Evolutionary conservation across 768 basidiomycete species (phyloP).

Genomic region (Tricholoma furcatifolium): DNA sequence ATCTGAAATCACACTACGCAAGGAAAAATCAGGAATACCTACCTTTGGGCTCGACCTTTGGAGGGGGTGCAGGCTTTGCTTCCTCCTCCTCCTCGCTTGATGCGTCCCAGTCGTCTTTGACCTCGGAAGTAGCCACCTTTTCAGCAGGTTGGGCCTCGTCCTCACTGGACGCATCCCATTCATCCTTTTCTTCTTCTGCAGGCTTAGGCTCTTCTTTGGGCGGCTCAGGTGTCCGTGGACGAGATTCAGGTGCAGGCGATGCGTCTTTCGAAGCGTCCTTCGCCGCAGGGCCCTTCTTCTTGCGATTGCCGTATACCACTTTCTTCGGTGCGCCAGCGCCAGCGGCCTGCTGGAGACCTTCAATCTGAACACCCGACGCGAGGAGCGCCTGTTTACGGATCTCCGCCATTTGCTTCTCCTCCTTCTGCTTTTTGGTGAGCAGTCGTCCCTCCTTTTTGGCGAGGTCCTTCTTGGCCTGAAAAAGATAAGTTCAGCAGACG

Average conservation of each 20-base stretch:
- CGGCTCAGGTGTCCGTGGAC: constrained; percentile 49
- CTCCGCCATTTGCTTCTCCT: constrained; percentile 88
- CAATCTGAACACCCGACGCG: constrained; percentile 85
- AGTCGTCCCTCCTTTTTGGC: constrained; percentile 93
- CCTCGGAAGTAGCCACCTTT: constrained; percentile 17
- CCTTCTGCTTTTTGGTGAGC: constrained; percentile 97
- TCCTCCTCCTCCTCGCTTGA: constrained; percentile 59
- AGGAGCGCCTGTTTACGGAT: constrained; percentile 88
- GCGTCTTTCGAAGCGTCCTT: constrained; percentile 51
- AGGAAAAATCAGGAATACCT: not conserved
- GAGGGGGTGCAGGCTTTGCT: constrained; percentile 20
- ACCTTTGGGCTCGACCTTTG: constrained; percentile 14
- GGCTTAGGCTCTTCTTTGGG: constrained; percentile 21
- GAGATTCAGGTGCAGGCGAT: constrained; percentile 54
- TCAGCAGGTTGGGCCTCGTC: constrained; percentile 29
- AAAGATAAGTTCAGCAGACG: constrained; percentile 2
- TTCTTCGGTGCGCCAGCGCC: constrained; percentile 57
- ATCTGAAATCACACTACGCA: not conserved
- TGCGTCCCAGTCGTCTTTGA: constrained; percentile 61
- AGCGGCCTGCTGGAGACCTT: constrained; percentile 72
- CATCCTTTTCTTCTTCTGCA: constrained; percentile 40
- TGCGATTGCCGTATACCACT: constrained; percentile 79
- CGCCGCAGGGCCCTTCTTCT: constrained; percentile 62
- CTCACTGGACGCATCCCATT: constrained; percentile 22
- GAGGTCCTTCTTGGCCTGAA: constrained; percentile 83